Evolutionary conservation across 1,284 basidiomycete genomes (phyloP).

Genomic region (Quambalaria eucalypti): DNA sequence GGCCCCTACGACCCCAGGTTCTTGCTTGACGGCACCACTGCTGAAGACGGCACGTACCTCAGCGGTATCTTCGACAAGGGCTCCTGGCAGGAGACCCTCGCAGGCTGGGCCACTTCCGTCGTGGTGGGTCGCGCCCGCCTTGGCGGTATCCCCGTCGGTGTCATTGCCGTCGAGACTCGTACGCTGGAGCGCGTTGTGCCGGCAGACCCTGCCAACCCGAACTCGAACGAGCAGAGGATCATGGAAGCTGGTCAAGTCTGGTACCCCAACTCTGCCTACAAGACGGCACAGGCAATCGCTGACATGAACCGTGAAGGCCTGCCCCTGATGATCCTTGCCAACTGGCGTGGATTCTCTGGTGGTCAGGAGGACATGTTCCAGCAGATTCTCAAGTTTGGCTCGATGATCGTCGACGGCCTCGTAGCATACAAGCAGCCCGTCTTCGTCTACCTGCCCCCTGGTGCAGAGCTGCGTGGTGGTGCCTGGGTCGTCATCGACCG

Average conservation of each 20-base stretch:
- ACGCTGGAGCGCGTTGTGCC: constrained; percentile 94
- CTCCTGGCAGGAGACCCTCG: constrained; percentile 87
- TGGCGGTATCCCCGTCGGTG: constrained; percentile 92
- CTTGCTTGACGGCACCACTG: constrained; percentile 85
- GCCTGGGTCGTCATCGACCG: constrained; percentile 99
- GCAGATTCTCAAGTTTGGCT: constrained; percentile 48
- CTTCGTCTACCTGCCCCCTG: constrained; percentile 96
- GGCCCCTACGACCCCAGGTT: constrained; percentile 93
- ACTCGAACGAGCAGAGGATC: constrained; percentile 92
- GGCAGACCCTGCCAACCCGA: constrained; percentile 96
- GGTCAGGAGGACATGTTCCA: constrained; percentile 90
- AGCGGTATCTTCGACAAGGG: constrained; percentile 89
- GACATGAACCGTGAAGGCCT: constrained; percentile 96
- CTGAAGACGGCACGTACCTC: constrained; percentile 49
- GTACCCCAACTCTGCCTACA: constrained; percentile 99
- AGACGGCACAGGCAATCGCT: constrained; percentile 98
- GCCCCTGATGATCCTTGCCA: constrained; percentile 95
- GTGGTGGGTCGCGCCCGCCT: constrained; percentile 83
- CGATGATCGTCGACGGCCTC: constrained; percentile 84
- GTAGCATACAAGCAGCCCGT: constrained; percentile 97
- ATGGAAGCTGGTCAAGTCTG: constrained; percentile 99
- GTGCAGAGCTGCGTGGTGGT: constrained; percentile 95
- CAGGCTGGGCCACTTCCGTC: constrained; percentile 46
- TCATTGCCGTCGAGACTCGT: constrained; percentile 95
- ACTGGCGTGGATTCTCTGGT: constrained; percentile 99